Percentiles rank a stretch among this genome's conserved stretches.
Conservation (phyloP, 2,329 filamentous ascomycete species). For the Mariannaea sp. region DNA sequence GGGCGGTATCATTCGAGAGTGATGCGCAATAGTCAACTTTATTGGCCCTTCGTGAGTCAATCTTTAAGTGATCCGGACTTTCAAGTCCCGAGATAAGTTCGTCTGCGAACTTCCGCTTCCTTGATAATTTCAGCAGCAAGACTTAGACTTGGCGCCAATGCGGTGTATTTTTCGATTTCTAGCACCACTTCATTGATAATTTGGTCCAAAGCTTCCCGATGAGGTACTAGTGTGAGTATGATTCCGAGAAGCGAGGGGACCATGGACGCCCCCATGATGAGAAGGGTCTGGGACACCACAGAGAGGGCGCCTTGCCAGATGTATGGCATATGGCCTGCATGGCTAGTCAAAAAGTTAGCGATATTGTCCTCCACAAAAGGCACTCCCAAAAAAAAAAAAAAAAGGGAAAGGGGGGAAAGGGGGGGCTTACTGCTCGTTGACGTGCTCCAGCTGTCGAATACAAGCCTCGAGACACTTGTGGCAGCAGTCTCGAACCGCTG, state of each 20-base stretch:
- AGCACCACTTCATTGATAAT: slow-evolving; percentile 79
- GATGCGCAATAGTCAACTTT: too few species aligned
- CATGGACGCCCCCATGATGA: slow-evolving; percentile 86
- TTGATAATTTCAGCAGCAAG: slow-evolving; percentile 81
- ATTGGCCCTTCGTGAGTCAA: too few species aligned
- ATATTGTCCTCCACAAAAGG: slow-evolving; percentile 13
- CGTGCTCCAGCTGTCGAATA: slow-evolving; percentile 78
- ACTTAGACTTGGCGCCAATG: slow-evolving; percentile 75
- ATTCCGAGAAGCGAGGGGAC: slow-evolving; percentile 72
- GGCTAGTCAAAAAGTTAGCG: slow-evolving; percentile 51
- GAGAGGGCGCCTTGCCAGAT: slow-evolving; percentile 84
- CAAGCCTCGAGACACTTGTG: slow-evolving; percentile 82
- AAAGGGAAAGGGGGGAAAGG: too few species aligned
- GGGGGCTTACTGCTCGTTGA: slow-evolving; percentile 73
- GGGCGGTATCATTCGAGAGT: too few species aligned
- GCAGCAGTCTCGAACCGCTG: slow-evolving; percentile 75
- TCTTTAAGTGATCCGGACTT: not conserved
- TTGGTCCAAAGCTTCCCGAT: slow-evolving; percentile 67
- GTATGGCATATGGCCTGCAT: slow-evolving; percentile 83
- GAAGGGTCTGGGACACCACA: slow-evolving; percentile 79
- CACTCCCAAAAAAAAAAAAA: not conserved
- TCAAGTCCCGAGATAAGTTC: slow-evolving; percentile 63
- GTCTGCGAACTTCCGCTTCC: slow-evolving; percentile 75
- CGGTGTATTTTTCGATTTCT: slow-evolving; percentile 75
- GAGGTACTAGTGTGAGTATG: slow-evolving; percentile 60